These are phyloP conservation scores for Usnea hakonensis DNA, from an alignment of 495 filamentous ascomycete species.

Conservation along the genomic window DNA sequence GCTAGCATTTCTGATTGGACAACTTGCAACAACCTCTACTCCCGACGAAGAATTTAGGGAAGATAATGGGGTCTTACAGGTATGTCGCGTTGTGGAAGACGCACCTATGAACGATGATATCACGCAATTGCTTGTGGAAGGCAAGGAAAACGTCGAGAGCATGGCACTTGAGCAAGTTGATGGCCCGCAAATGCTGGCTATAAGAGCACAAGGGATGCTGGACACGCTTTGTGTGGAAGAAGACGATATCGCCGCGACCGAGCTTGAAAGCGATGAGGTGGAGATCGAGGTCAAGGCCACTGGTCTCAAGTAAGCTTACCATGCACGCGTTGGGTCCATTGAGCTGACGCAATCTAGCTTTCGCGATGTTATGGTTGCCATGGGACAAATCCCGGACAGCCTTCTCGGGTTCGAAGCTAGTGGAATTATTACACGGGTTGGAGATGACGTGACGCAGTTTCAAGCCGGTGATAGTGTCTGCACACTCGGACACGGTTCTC, in stretches of 20 bases:
- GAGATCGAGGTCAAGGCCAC: slow-evolving; percentile 18
- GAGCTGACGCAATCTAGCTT: slow-evolving; percentile 5
- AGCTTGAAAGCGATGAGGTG: slow-evolving; percentile 14
- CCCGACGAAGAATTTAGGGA: slow-evolving; percentile 12
- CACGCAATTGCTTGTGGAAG: slow-evolving; percentile 1
- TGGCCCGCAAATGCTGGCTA: slow-evolving; percentile 14
- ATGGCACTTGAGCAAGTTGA: not conserved
- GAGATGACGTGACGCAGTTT: slow-evolving; percentile 1
- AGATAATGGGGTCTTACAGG: slow-evolving; percentile 10
- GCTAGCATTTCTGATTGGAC: slow-evolving; percentile 3
- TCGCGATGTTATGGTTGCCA: slow-evolving; percentile 22
- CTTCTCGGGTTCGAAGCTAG: slow-evolving; percentile 21
- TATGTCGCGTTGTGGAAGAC: slow-evolving; percentile 11
- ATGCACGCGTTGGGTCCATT: not conserved
- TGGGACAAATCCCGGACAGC: slow-evolving; percentile 18
- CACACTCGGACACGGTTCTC: not conserved
- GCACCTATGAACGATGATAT: slow-evolving; percentile 7
- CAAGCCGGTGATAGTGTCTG: slow-evolving; percentile 19
- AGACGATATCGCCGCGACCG: slow-evolving; percentile 12
- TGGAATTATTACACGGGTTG: slow-evolving; percentile 18
- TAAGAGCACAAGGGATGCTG: slow-evolving; percentile 18
- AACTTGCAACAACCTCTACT: slow-evolving; percentile 24
- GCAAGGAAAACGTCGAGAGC: slow-evolving; percentile 3
- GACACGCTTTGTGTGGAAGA: slow-evolving; percentile 28
- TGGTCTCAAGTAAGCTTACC: slow-evolving; percentile 12